Conservation (phyloP, 2,329 filamentous ascomycete genomes). For the Sphaerulina vaccinii region DNA sequence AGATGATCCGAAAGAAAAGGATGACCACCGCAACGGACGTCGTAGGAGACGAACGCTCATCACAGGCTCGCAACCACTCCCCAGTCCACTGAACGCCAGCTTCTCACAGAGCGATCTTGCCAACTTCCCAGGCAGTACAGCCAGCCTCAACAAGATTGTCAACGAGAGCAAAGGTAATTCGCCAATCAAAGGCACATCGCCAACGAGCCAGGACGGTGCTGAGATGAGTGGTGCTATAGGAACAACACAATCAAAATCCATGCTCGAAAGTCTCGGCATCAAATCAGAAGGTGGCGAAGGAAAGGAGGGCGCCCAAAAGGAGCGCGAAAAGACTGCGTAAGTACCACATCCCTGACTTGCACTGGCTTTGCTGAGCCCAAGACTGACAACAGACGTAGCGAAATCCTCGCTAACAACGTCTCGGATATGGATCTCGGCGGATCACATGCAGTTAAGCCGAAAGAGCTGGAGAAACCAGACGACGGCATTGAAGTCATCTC, state of each 20-base stretch:
- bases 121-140: conserved; percentile 58
- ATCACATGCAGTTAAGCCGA: conserved; percentile 51
- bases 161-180: conserved; percentile 64
- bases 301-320: conserved; percentile 59
- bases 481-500: conserved; percentile 76
- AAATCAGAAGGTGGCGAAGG: conserved; percentile 36
- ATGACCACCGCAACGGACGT: conserved; percentile 88
- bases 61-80: conserved; percentile 92
- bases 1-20: conserved; percentile 68
- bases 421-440: conserved; percentile 93
- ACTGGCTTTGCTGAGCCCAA: conserved; percentile 23
- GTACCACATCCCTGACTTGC: conserved; percentile 39
- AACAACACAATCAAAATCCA: conserved; percentile 51
- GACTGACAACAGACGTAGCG: conserved; percentile 44
- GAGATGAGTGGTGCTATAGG: conserved; percentile 59
- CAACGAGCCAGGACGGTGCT: conserved; percentile 43
- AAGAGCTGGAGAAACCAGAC: conserved; percentile 62
- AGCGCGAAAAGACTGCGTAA: conserved; percentile 92
- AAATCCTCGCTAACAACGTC: conserved; percentile 86
- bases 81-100: conserved; percentile 87
- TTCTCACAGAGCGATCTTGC: conserved; percentile 76
- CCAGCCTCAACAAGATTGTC: conserved; percentile 81
- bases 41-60: conserved; percentile 89
- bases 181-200: conserved; percentile 44
- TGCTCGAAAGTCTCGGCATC: conserved; percentile 58